These are phyloP conservation scores for Emmonsiellopsis sp. DNA, from an alignment of 2,329 filamentous ascomycete genomes.

Conservation along the genomic window DNA sequence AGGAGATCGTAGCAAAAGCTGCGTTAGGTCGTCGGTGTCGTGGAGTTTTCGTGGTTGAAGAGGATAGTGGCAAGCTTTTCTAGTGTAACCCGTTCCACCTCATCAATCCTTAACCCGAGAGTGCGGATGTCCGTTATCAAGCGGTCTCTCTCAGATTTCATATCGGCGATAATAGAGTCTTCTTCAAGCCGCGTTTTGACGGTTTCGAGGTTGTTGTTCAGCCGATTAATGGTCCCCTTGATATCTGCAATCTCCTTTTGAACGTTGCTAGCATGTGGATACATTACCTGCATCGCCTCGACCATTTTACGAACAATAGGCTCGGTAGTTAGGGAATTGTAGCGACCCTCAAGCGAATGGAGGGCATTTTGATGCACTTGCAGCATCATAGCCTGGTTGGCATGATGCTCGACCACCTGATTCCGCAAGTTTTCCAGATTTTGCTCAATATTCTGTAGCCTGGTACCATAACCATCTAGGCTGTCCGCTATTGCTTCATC, in stretches of 20 bases:
- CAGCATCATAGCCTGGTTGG: neutral
- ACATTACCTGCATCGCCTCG: constrained; percentile 25
- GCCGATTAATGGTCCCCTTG: constrained; percentile 9
- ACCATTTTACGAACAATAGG: constrained; percentile 26
- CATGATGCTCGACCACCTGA: no score
- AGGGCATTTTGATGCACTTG: constrained; percentile 12
- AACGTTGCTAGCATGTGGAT: constrained; percentile 20
- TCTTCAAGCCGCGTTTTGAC: constrained; percentile 1
- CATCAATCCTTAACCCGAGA: neutral
- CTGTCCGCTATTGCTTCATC: constrained; percentile 3
- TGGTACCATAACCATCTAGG: constrained; percentile 1
- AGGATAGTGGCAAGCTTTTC: constrained; percentile 1
- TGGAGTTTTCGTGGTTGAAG: no score
- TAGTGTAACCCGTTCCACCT: neutral
- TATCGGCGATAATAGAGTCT: constrained; percentile 5
- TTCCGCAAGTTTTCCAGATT: constrained; percentile 4
- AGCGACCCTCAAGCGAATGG: constrained; percentile 38
- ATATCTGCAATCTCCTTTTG: constrained; percentile 15
- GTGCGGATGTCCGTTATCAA: constrained; percentile 8
- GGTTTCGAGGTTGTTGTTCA: constrained; percentile 3
- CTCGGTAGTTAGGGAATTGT: constrained; percentile 38
- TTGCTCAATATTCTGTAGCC: constrained; percentile 5
- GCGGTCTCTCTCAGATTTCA: constrained; percentile 10
- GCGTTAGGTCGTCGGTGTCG: no score
- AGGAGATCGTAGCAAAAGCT: no score